Evolutionary conservation across 163 green algal species (phyloP).

Genomic region (Volvox carteri): DNA sequence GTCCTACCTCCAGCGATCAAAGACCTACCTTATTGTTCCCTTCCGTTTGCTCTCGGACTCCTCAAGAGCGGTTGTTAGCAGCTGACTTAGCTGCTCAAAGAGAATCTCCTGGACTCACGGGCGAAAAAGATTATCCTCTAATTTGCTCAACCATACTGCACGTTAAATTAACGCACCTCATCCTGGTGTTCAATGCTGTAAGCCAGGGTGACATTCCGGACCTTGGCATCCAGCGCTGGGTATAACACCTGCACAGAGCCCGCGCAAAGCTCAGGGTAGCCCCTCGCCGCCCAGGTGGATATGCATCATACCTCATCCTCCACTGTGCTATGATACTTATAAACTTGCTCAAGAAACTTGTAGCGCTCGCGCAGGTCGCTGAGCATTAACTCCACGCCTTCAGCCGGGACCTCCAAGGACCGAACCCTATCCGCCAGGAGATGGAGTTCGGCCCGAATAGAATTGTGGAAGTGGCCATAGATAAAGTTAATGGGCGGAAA

Average conservation of each 20-base stretch:
- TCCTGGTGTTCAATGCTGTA: constrained; percentile 96
- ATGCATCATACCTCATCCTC: constrained; percentile 89
- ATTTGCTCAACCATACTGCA: neutral
- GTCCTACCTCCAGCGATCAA: neutral
- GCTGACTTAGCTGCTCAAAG: constrained; percentile 88
- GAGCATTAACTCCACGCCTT: constrained; percentile 39
- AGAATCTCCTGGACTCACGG: constrained; percentile 79
- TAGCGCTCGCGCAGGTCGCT: constrained; percentile 78
- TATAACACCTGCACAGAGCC: constrained; percentile 87
- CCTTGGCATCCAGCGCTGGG: constrained; percentile 89
- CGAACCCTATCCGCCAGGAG: constrained; percentile 72
- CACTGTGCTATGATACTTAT: constrained; percentile 94
- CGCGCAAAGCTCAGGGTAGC: neutral
- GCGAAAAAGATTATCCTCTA: neutral
- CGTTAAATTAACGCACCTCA: constrained; percentile 75
- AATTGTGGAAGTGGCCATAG: constrained; percentile 91
- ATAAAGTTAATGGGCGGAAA: constrained; percentile 85
- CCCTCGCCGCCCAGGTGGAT: neutral
- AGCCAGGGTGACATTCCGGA: constrained; percentile 91
- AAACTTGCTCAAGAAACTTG: constrained; percentile 91
- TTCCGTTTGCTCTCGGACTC: constrained; percentile 65
- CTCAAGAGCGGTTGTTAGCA: constrained; percentile 71
- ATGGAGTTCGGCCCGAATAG: constrained; percentile 86
- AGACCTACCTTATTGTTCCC: constrained; percentile 64
- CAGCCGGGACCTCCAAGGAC: constrained; percentile 55